A percentile compares a stretch with the other conserved stretches of the same genome.
phyloP scores from a whole-genome alignment of 1,284 basidiomycete species.

The Leucocoprinus gongylophorus region DNA sequence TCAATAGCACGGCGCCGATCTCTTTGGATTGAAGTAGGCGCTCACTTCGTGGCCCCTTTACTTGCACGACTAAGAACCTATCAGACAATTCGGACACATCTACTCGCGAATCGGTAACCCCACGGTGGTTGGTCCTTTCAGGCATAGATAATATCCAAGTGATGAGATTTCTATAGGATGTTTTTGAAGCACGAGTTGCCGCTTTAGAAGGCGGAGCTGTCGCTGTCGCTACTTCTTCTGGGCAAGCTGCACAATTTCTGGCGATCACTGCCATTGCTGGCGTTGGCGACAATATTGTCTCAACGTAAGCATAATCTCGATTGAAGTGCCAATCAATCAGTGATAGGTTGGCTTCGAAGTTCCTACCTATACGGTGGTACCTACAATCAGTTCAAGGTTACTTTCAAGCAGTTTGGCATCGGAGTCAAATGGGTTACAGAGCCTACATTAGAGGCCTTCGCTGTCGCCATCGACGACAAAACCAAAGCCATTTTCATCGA shows the following conservation, averaged over 20 bases:
- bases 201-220: slow-evolving; percentile 79
- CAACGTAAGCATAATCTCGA: slow-evolving; percentile 40
- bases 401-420: slow-evolving; percentile 75
- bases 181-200: slow-evolving; percentile 82
- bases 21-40: slow-evolving; percentile 63
- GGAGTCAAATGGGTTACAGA: slow-evolving; percentile 69
- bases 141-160: background rate
- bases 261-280: slow-evolving; percentile 61
- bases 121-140: slow-evolving; percentile 52
- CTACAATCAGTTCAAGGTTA: slow-evolving; percentile 89
- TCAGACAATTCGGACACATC: slow-evolving; percentile 62
- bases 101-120: slow-evolving; percentile 82
- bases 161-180: slow-evolving; percentile 42
- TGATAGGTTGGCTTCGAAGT: slow-evolving; percentile 11
- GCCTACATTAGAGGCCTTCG: slow-evolving; percentile 58
- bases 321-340: background rate
- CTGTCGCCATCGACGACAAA: slow-evolving; percentile 67
- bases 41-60: background rate
- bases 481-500: slow-evolving; percentile 80
- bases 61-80: slow-evolving; percentile 2
- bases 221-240: slow-evolving; percentile 74
- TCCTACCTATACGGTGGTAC: slow-evolving; percentile 40
- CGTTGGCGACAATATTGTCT: slow-evolving; percentile 78
- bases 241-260: slow-evolving; percentile 80
- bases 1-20: slow-evolving; percentile 69